phyloP scores from a whole-genome alignment of 2,329 filamentous ascomycete genomes.

The Raffaelea arxii region DNA sequence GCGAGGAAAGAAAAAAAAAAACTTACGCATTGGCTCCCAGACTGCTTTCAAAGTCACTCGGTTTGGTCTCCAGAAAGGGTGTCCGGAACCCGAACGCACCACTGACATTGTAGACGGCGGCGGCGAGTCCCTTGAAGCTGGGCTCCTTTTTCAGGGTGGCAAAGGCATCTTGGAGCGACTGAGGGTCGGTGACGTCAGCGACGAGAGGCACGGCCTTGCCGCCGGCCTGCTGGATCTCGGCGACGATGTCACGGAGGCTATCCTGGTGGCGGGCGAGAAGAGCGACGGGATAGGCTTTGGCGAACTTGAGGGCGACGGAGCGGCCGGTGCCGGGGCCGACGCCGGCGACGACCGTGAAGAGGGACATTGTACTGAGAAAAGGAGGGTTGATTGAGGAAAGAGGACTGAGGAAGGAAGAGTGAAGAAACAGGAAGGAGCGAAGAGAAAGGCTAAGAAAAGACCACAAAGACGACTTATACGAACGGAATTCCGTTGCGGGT shows the following conservation, averaged over 20 bases:
- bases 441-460: no score
- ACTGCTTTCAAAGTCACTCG: slow-evolving; percentile 38
- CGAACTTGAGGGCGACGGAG: slow-evolving; percentile 44
- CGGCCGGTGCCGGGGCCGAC: slow-evolving; percentile 56
- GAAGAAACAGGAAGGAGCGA: no score
- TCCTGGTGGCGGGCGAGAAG: slow-evolving; percentile 60
- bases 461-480: no score
- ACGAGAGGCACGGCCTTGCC: slow-evolving; percentile 63
- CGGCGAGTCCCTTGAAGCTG: slow-evolving; percentile 44
- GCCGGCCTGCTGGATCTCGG: slow-evolving; percentile 57
- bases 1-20: neutral
- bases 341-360: slow-evolving; percentile 62
- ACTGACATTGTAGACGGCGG: slow-evolving; percentile 62
- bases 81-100: slow-evolving; percentile 37
- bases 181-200: slow-evolving; percentile 49
- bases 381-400: no score
- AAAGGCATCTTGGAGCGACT: slow-evolving; percentile 47
- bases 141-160: slow-evolving; percentile 47
- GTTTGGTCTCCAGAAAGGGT: slow-evolving; percentile 47
- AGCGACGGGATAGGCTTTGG: slow-evolving; percentile 60
- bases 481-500: no score
- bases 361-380: no score
- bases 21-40: slow-evolving; percentile 40
- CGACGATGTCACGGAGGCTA: slow-evolving; percentile 55
- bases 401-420: slow-evolving; percentile 14